Base-by-base conservation (phyloP, 495 filamentous ascomycete genomes). In the Schizothecium vesticola region DNA sequence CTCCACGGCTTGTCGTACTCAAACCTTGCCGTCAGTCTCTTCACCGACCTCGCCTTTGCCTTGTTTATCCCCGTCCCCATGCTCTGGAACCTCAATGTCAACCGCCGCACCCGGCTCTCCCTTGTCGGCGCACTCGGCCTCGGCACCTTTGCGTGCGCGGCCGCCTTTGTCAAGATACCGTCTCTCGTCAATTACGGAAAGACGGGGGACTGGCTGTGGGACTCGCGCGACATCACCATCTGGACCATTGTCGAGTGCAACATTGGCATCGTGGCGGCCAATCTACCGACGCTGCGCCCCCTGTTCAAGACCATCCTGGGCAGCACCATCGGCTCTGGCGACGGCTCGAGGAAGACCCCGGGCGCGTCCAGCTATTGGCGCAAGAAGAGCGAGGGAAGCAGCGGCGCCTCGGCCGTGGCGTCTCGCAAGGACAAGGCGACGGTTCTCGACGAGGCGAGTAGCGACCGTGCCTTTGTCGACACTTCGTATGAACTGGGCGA, bases 81-180 rank as follows among this genome's bases (percentile, higher is more conserved):
- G 79, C 69, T 79, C 61, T 83, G 82, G 67, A 79, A 80, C 33
- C 69, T 82, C 16, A 76, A 80, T 69, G 79, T 84, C 58, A 80
- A 80, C 66, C 31, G 63, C 5, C 75, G 79, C 10, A 76, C 75
- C 9, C 82, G 80, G 55, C 64, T 73, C 11, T 79, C 78, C 4
- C 73, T 84, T 9, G 72, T 81, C 21, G 75, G 75, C 25, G 78
- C 83, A 21, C 69, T 85, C 9, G 72, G 74, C 11, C 71, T 84
- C 3, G 82, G 83, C 43, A 51, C 80, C 51, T 83, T 85, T 71
- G 82, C 82, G 63, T 80, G 78, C 61, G 73, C 77, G 12, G 82
- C 83, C 7, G 78, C 78, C 10, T 77, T 81, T 25, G 76, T 83
- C 64, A 85, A 85, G 72, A 67, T 81, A 7, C 70, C 69, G 6